These are phyloP conservation scores for Thielaviopsis populi DNA, from an alignment of 2,329 filamentous ascomycete species.

Conservation along the genomic window DNA sequence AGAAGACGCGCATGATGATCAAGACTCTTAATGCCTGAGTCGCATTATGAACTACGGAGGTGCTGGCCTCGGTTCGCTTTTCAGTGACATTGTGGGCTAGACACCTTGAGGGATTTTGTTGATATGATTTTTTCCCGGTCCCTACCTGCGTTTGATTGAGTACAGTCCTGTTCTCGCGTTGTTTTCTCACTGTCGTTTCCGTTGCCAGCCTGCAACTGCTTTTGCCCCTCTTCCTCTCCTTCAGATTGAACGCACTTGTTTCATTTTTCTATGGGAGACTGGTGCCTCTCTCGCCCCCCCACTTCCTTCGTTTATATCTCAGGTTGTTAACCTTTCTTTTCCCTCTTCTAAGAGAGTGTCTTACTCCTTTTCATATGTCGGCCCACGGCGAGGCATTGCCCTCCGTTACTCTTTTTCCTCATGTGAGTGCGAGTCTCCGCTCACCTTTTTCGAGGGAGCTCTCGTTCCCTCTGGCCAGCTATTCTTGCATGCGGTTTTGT, in stretches of 20 bases:
- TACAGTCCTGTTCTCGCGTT: background rate
- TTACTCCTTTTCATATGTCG: background rate
- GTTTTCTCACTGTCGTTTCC: background rate
- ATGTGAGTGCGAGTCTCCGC: background rate
- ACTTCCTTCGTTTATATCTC: background rate
- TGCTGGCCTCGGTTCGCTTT: background rate
- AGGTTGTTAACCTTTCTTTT: background rate
- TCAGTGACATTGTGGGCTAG: constrained; percentile 2
- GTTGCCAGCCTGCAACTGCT: background rate
- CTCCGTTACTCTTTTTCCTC: background rate
- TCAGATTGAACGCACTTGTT: background rate
- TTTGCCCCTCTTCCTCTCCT: background rate
- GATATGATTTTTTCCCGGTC: background rate
- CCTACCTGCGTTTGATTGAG: background rate
- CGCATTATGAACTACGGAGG: background rate
- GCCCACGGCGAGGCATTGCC: background rate
- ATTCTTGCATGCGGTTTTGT: background rate
- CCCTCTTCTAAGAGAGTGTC: background rate
- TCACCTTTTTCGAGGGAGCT: background rate
- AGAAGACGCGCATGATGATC: constrained; percentile 58
- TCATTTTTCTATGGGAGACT: background rate
- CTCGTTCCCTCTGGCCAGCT: background rate
- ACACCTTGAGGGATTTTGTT: background rate
- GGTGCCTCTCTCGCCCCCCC: background rate
- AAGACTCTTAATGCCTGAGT: constrained; percentile 34